phyloP scores from a whole-genome alignment of 1,139 yeast genomes.

The Scheffersomyces lignicola region DNA sequence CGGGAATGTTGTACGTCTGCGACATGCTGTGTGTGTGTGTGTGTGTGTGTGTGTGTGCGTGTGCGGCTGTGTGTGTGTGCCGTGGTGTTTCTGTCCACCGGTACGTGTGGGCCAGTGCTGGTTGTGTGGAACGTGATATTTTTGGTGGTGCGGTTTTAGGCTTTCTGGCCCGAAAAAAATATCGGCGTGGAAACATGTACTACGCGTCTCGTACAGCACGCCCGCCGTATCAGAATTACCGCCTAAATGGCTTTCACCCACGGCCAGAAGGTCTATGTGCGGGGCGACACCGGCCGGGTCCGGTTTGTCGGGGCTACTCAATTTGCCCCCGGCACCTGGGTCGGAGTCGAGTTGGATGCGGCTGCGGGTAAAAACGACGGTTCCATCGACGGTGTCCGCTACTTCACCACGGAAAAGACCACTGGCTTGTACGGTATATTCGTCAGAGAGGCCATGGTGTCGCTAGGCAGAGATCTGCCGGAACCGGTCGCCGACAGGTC shows the following conservation, averaged over 20 bases:
- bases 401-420: slow-evolving; percentile 53
- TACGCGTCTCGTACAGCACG: too few relatives aligned
- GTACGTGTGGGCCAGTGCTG: too few relatives aligned
- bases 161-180: too few relatives aligned
- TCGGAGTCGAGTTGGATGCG: slow-evolving; percentile 69
- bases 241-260: slow-evolving; percentile 14
- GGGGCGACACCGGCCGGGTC: slow-evolving; percentile 45
- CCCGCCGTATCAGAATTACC: slow-evolving; percentile 3
- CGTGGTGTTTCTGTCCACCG: too few relatives aligned
- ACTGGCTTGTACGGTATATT: slow-evolving; percentile 57
- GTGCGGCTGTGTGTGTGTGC: too few relatives aligned
- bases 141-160: too few relatives aligned
- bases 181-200: too few relatives aligned
- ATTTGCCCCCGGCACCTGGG: slow-evolving; percentile 72
- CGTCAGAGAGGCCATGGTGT: slow-evolving; percentile 36
- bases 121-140: too few relatives aligned
- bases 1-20: too few relatives aligned
- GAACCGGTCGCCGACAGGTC: not conserved
- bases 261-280: slow-evolving; percentile 46
- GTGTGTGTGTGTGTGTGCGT: too few relatives aligned
- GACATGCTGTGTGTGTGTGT: too few relatives aligned
- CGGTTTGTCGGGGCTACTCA: slow-evolving; percentile 52
- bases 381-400: slow-evolving; percentile 58
- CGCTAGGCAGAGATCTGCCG: not conserved
- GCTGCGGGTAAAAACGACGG: slow-evolving; percentile 83